Conservation (phyloP, 768 basidiomycete genomes). For the Termitomyces sp. region DNA sequence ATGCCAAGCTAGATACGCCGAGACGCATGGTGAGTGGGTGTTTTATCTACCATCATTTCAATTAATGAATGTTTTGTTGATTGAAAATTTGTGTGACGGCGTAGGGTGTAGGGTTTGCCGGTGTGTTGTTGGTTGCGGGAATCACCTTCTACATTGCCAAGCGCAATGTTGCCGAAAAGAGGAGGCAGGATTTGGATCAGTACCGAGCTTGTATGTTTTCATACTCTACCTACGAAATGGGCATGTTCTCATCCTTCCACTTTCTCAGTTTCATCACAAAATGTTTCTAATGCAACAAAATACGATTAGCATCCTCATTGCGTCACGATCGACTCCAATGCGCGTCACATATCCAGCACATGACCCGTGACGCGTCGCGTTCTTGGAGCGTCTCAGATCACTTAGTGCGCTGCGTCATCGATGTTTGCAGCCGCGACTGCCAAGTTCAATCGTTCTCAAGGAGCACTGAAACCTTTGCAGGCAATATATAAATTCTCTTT, state of each 20-base stretch:
- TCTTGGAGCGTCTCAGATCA: background rate
- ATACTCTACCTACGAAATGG: background rate
- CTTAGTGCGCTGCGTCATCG: background rate
- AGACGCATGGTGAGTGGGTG: conserved; percentile 14
- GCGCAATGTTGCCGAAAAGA: conserved; percentile 24
- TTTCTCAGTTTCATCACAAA: background rate
- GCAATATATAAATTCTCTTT: background rate
- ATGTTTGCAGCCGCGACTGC: background rate
- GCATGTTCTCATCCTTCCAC: background rate
- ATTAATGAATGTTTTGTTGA: background rate
- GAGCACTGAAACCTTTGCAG: background rate
- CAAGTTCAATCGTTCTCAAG: background rate
- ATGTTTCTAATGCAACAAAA: background rate
- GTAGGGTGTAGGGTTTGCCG: conserved; percentile 27
- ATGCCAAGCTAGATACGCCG: conserved; percentile 17
- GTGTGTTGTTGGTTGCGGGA: conserved; percentile 26
- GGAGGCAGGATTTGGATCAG: conserved; percentile 30
- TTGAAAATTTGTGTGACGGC: conserved; percentile 1
- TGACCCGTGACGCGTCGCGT: conserved; percentile 7
- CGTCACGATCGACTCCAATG: no score
- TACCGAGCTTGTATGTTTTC: conserved; percentile 23
- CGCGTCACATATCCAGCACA: conserved; percentile 1
- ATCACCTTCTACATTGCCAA: conserved; percentile 30
- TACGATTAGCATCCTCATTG: background rate
- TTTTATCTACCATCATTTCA: background rate